Conservation (phyloP, 2,329 filamentous ascomycete species). For the Botrytis squamosa region DNA sequence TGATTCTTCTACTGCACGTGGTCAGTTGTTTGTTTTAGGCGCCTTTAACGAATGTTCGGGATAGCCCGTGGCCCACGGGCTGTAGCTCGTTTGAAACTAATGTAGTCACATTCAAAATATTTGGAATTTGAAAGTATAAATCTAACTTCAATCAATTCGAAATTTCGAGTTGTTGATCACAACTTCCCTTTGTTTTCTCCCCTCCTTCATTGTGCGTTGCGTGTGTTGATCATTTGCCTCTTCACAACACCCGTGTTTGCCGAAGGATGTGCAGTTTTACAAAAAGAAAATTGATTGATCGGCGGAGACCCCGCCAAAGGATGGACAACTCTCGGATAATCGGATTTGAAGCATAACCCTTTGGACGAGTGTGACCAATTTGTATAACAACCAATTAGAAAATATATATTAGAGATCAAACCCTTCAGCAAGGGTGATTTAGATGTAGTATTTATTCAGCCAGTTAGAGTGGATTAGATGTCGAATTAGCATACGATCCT, state of each 20-base stretch:
- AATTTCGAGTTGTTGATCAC: constrained; percentile 3
- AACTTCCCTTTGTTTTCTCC: neutral
- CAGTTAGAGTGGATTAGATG: neutral
- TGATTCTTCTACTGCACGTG: neutral
- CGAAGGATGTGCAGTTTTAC: constrained; percentile 9
- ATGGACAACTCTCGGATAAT: neutral
- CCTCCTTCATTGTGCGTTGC: neutral
- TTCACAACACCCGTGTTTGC: constrained; percentile 1
- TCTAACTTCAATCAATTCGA: neutral
- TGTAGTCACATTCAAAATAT: neutral
- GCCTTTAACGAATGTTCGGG: neutral
- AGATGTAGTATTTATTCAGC: neutral
- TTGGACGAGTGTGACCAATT: neutral
- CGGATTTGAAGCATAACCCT: neutral
- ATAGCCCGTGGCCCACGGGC: neutral
- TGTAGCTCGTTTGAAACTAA: neutral
- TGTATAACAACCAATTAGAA: neutral
- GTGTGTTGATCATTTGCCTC: constrained; percentile 1
- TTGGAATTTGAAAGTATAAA: constrained; percentile 10
- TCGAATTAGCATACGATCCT: neutral
- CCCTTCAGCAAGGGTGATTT: neutral
- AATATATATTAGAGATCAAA: neutral
- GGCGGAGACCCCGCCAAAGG: neutral
- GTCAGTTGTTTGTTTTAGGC: neutral
- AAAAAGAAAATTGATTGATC: neutral